phyloP scores from a whole-genome alignment of 306 rosid species.

The Quercus glauca region DNA sequence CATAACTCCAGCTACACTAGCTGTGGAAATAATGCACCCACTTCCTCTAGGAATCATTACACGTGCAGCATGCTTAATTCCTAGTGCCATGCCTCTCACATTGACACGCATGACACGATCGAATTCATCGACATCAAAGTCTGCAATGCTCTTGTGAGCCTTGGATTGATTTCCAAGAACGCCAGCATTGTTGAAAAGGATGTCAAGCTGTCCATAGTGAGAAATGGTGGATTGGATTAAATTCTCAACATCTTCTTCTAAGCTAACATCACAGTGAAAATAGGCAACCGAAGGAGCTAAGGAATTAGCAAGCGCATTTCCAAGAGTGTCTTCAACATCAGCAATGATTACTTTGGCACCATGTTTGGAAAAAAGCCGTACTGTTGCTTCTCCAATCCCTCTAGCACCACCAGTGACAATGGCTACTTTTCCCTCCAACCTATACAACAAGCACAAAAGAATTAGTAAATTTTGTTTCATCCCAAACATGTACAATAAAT shows the following conservation, averaged over 20 bases:
- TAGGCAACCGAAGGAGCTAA: conserved; percentile 51
- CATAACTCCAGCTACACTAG: conserved; percentile 73
- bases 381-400: conserved; percentile 88
- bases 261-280: conserved; percentile 69
- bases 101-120: conserved; percentile 75
- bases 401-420: conserved; percentile 81
- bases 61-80: conserved; percentile 80
- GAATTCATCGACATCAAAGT: conserved; percentile 65
- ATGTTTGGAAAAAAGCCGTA: conserved; percentile 57
- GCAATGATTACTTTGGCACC: conserved; percentile 83
- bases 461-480: neutral
- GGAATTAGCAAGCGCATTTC: conserved; percentile 48
- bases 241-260: conserved; percentile 60
- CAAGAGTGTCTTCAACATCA: conserved; percentile 60
- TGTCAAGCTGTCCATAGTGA: conserved; percentile 64
- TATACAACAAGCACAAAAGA: conserved; percentile 9
- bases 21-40: conserved; percentile 69
- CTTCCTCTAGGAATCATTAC: conserved; percentile 66
- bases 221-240: conserved; percentile 44
- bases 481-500: no score
- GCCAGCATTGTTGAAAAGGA: conserved; percentile 89
- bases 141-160: conserved; percentile 60
- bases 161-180: conserved; percentile 64
- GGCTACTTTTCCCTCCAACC: conserved; percentile 87
- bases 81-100: conserved; percentile 81